These are phyloP conservation scores for Calonectria naviculata DNA, from an alignment of 2,329 filamentous ascomycete genomes.

Conservation along the genomic window DNA sequence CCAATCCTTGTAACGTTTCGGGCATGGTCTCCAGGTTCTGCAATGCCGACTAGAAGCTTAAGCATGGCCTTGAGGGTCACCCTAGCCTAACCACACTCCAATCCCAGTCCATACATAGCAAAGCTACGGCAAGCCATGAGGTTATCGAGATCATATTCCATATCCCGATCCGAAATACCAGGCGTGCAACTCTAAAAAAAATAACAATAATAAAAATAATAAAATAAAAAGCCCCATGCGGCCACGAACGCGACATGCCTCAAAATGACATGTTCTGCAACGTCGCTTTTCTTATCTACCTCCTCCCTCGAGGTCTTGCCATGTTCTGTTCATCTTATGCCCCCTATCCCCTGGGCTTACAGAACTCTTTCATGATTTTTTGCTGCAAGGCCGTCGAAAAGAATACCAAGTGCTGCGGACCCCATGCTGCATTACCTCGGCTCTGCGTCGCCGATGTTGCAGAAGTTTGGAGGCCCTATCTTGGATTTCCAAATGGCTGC, in stretches of 20 bases:
- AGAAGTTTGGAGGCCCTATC: slow-evolving; percentile 5
- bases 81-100: background rate
- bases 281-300: background rate
- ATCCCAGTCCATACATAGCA: background rate
- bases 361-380: background rate
- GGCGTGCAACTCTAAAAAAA: slow-evolving; percentile 4
- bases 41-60: background rate
- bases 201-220: too few species aligned
- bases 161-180: slow-evolving; percentile 14
- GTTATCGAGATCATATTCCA: slow-evolving; percentile 14
- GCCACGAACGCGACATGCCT: background rate
- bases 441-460: slow-evolving; percentile 25
- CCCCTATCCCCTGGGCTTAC: background rate
- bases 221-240: background rate
- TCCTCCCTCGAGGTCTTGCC: background rate
- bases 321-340: background rate
- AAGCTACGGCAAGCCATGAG: slow-evolving; percentile 20
- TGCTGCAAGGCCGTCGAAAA: background rate
- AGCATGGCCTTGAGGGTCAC: background rate
- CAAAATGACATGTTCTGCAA: background rate
- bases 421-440: slow-evolving; percentile 23
- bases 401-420: slow-evolving; percentile 25
- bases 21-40: background rate
- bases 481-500: slow-evolving; percentile 10
- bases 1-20: background rate